Evolutionary conservation across 1,284 basidiomycete genomes (phyloP).

Genomic region (Neolentinus lepideus): DNA sequence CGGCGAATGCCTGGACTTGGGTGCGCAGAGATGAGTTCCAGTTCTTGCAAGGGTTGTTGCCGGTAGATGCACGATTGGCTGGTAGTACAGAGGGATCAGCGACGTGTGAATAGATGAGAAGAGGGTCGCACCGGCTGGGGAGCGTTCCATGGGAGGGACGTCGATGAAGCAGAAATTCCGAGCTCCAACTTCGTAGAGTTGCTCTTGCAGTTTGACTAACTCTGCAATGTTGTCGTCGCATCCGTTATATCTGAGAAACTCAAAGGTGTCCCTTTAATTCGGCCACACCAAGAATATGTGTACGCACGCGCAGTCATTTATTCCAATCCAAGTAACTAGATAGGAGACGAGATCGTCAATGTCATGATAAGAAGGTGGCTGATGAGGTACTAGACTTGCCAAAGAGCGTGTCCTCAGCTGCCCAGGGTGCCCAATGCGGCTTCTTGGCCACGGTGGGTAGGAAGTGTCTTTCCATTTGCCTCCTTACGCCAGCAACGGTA

Average conservation of each 20-base stretch:
- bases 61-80: constrained; percentile 3
- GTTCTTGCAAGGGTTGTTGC: constrained; percentile 13
- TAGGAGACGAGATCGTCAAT: background rate
- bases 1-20: constrained; percentile 27
- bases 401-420: constrained; percentile 35
- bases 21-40: constrained; percentile 40
- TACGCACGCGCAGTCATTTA: constrained; percentile 53
- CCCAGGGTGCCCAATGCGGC: constrained; percentile 35
- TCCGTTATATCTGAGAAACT: constrained; percentile 5
- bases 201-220: constrained; percentile 37
- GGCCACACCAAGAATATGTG: constrained; percentile 7
- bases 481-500: constrained; percentile 27
- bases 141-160: constrained; percentile 48
- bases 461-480: constrained; percentile 32
- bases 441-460: constrained; percentile 27
- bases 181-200: constrained; percentile 42
- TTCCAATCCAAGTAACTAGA: constrained; percentile 56
- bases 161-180: constrained; percentile 61
- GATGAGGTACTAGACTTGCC: constrained; percentile 25
- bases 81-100: constrained; percentile 1
- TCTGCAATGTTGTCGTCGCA: constrained; percentile 16
- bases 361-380: background rate
- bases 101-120: background rate
- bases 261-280: constrained; percentile 4
- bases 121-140: constrained; percentile 31